Evolutionary conservation across 805 yeast species (phyloP).

Genomic region (Candida maris): DNA sequence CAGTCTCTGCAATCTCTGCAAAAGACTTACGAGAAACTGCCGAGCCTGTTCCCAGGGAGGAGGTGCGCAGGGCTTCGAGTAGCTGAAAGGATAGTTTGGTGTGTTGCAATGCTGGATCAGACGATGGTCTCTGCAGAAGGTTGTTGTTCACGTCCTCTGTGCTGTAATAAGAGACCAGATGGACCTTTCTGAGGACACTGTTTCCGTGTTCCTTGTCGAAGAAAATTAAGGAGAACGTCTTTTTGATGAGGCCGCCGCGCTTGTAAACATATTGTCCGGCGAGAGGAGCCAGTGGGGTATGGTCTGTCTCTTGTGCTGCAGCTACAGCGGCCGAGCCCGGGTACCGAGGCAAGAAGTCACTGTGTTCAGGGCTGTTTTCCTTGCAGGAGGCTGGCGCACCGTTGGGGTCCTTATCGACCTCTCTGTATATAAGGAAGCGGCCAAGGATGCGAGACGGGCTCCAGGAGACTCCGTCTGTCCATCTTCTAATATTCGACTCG

Average conservation of each 20-base stretch:
- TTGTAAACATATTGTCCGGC: conserved; percentile 43
- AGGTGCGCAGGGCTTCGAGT: conserved; percentile 54
- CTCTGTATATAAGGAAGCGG: conserved; percentile 78
- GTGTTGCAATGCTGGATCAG: conserved; percentile 46
- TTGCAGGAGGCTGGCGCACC: background rate
- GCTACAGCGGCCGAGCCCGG: conserved; percentile 1
- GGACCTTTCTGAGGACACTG: conserved; percentile 40
- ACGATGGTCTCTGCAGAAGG: conserved; percentile 54
- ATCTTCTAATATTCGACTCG: conserved; percentile 76
- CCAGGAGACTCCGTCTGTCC: conserved; percentile 98
- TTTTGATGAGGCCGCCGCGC: conserved; percentile 74
- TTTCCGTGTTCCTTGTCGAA: conserved; percentile 21
- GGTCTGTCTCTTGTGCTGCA: background rate
- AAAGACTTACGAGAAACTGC: conserved; percentile 12
- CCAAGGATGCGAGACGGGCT: conserved; percentile 87
- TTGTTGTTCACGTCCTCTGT: conserved; percentile 69
- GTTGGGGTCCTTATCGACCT: conserved; percentile 45
- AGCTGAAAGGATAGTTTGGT: conserved; percentile 44
- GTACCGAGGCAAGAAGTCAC: background rate
- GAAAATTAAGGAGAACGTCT: conserved; percentile 69
- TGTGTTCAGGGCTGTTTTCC: no score
- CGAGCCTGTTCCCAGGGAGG: conserved; percentile 49
- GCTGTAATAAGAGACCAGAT: conserved; percentile 74
- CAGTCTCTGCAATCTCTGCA: conserved; percentile 13
- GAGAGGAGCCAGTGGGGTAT: background rate